phyloP scores from a whole-genome alignment of 345 rosid genomes.

The Gossypium anomalum region DNA sequence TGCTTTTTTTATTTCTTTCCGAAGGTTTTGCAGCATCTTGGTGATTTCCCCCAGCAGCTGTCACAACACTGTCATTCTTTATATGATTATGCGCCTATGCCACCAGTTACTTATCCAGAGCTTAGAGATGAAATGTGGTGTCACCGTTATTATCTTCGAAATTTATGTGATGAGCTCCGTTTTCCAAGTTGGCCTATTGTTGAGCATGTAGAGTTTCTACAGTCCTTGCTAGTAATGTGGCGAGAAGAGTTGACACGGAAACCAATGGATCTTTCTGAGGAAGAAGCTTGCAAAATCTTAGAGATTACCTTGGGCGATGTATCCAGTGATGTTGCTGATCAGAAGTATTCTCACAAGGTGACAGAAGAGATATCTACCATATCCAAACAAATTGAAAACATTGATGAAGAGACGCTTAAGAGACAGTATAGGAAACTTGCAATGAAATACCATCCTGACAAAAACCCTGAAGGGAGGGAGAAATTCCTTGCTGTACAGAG shows the following conservation, averaged over 20 bases:
- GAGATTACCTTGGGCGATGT: constrained; percentile 84
- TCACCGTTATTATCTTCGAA: constrained; percentile 92
- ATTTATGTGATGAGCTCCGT: constrained; percentile 87
- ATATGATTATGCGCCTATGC: constrained; percentile 98
- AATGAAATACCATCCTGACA: constrained; percentile 98
- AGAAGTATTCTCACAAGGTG: constrained; percentile 36
- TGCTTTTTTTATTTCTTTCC: constrained; percentile 16
- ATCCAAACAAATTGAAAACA: constrained; percentile 85
- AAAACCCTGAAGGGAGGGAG: constrained; percentile 98
- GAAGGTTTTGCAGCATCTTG: constrained; percentile 99
- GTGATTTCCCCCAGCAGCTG: constrained; percentile 93
- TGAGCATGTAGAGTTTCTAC: constrained; percentile 97
- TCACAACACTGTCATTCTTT: constrained; percentile 94
- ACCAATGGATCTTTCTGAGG: constrained; percentile 99
- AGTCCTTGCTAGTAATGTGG: constrained; percentile 97
- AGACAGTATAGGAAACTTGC: constrained; percentile 99
- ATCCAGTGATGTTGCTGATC: constrained; percentile 45
- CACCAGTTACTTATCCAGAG: constrained; percentile 98
- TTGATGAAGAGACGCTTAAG: constrained; percentile 98
- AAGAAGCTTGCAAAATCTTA: constrained; percentile 89
- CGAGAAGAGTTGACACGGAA: constrained; percentile 96
- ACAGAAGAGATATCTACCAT: constrained; percentile 56
- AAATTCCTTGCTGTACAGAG: constrained; percentile 95
- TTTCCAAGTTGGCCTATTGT: constrained; percentile 97
- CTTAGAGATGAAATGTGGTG: constrained; percentile 99